phyloP scores from a whole-genome alignment of 805 yeast species.

The Metschnikowia similis region DNA sequence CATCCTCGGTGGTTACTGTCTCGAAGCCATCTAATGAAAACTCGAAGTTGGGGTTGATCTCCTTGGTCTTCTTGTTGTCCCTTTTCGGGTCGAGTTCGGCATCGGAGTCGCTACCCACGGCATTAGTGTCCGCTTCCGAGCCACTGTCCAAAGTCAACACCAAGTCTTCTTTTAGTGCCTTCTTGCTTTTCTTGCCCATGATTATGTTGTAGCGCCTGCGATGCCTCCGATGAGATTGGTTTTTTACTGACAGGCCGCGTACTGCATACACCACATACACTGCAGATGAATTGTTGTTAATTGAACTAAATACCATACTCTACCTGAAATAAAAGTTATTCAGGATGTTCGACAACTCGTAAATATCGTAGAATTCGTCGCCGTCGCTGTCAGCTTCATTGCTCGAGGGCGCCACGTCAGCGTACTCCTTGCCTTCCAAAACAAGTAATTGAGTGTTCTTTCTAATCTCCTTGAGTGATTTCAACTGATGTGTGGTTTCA shows the following conservation, averaged over 20 bases:
- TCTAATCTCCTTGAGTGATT: conserved; percentile 32
- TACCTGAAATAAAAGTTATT: conserved; percentile 24
- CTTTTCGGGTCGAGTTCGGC: conserved; percentile 22
- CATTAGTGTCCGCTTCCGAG: conserved; percentile 43
- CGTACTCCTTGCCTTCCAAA: conserved; percentile 25
- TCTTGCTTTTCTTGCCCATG: conserved; percentile 15
- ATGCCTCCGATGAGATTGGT: conserved; percentile 1
- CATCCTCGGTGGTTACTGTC: conserved; percentile 48
- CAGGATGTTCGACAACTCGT: conserved; percentile 21
- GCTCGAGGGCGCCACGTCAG: conserved; percentile 12
- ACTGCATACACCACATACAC: background rate
- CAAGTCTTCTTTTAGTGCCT: conserved; percentile 42
- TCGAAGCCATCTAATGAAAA: conserved; percentile 65
- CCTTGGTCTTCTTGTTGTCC: conserved; percentile 24
- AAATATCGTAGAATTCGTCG: conserved; percentile 27
- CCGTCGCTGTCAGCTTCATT: conserved; percentile 20
- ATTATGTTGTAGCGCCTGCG: background rate
- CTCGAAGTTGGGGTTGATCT: conserved; percentile 67
- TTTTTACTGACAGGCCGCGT: conserved; percentile 1
- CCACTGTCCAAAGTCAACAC: conserved; percentile 78
- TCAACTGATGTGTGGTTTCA: conserved; percentile 36
- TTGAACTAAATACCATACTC: background rate
- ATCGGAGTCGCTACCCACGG: conserved; percentile 18
- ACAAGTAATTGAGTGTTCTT: conserved; percentile 38
- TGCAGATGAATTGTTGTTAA: background rate